Percentiles rank a stretch among this genome's conserved stretches.
Evolutionary conservation across 257 asterid genomes (phyloP).

Genomic region (Cinchona pubescens): DNA sequence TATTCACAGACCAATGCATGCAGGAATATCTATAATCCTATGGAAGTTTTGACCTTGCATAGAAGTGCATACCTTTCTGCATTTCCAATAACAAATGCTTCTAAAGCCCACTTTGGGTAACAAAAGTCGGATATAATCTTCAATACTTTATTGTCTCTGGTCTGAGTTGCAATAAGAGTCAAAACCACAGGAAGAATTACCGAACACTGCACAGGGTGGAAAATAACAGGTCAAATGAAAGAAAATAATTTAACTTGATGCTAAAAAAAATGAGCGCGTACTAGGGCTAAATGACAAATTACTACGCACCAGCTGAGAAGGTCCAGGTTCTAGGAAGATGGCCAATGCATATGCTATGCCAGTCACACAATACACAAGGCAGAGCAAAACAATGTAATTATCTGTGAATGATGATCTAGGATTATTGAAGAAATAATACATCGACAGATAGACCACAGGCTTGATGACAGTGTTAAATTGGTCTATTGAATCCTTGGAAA

Average conservation of each 20-base stretch:
- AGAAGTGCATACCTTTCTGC: constrained; percentile 58
- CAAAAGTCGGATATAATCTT: constrained; percentile 50
- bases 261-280: not conserved
- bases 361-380: constrained; percentile 90
- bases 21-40: not conserved
- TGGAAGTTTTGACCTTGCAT: not conserved
- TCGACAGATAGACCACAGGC: constrained; percentile 88
- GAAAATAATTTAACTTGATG: not conserved
- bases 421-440: constrained; percentile 91
- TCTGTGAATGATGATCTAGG: constrained; percentile 71
- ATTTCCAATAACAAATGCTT: constrained; percentile 82
- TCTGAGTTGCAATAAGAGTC: constrained; percentile 76
- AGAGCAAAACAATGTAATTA: constrained; percentile 73
- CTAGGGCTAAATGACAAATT: constrained; percentile 4
- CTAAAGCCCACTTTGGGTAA: constrained; percentile 92
- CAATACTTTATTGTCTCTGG: constrained; percentile 39
- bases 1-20: not conserved
- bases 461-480: constrained; percentile 73
- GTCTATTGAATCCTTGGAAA: constrained; percentile 85
- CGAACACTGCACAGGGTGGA: constrained; percentile 43
- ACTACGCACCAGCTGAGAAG: constrained; percentile 80
- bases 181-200: constrained; percentile 88
- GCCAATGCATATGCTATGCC: constrained; percentile 82
- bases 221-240: constrained; percentile 10
- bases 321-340: constrained; percentile 87